Evolutionary conservation across 2,329 filamentous ascomycete genomes (phyloP).

Genomic region (Fusarium austroafricanum): DNA sequence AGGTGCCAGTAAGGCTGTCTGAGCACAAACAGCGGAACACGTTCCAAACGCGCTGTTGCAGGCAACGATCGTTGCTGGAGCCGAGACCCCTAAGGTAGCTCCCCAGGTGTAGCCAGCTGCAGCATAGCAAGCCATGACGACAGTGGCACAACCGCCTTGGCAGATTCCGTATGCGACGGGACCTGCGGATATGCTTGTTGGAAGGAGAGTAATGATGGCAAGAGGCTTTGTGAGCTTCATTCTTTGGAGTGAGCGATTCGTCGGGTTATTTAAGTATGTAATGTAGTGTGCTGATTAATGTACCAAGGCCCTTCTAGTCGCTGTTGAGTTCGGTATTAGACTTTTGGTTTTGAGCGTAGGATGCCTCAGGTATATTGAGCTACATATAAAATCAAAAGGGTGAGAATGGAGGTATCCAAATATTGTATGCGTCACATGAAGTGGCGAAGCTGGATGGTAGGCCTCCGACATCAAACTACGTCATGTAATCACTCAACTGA

Average conservation of each 20-base stretch:
- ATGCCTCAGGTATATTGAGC: too few species aligned
- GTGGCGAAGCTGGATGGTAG: neutral
- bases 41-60: constrained; percentile 8
- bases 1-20: neutral
- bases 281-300: too few species aligned
- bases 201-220: neutral
- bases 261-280: too few species aligned
- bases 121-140: constrained; percentile 6
- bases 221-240: neutral
- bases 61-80: neutral
- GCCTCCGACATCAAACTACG: neutral
- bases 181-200: neutral
- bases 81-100: neutral
- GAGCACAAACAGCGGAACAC: constrained; percentile 4
- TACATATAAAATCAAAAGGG: too few species aligned
- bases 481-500: neutral
- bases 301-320: too few species aligned
- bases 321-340: too few species aligned
- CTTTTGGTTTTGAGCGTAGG: too few species aligned
- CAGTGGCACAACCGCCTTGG: neutral
- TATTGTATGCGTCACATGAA: too few species aligned
- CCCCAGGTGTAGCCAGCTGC: constrained; percentile 7
- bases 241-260: neutral
- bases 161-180: neutral
- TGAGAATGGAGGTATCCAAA: too few species aligned